These are phyloP conservation scores for Epichloe brachyelytri DNA, from an alignment of 2,329 filamentous ascomycete species.

Conservation along the genomic window DNA sequence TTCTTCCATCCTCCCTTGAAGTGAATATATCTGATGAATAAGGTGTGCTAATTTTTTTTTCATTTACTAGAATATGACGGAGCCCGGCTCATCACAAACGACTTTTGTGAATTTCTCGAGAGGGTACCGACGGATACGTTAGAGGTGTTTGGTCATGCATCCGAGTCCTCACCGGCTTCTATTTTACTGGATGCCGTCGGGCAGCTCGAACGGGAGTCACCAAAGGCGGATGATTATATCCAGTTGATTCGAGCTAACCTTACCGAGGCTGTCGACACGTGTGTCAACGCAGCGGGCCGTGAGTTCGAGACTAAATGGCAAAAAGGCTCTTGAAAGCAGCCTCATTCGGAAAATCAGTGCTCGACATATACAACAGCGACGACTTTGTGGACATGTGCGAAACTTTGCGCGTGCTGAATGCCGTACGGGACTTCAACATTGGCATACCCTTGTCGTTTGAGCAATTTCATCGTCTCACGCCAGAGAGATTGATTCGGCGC, in stretches of 20 bases:
- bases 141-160: conserved; percentile 79
- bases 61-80: conserved; percentile 53
- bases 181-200: conserved; percentile 89
- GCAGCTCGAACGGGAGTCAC: conserved; percentile 83
- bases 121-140: conserved; percentile 78
- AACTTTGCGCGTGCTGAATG: conserved; percentile 81
- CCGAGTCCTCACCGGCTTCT: conserved; percentile 77
- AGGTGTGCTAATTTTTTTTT: conserved; percentile 6
- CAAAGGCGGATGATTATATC: conserved; percentile 95
- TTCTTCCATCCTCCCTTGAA: not conserved
- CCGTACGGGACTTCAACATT: conserved; percentile 80
- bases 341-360: conserved; percentile 92
- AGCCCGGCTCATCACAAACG: conserved; percentile 79
- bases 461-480: conserved; percentile 81
- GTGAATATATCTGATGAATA: not conserved
- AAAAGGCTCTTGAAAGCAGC: conserved; percentile 87
- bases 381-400: conserved; percentile 99
- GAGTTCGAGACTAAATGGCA: conserved; percentile 89
- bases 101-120: conserved; percentile 95
- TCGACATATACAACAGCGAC: conserved; percentile 95
- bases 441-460: conserved; percentile 86
- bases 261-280: conserved; percentile 85
- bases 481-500: conserved; percentile 74
- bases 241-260: conserved; percentile 81
- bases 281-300: conserved; percentile 83